phyloP scores from a whole-genome alignment of 208 protist species.

The Trypanosoma caninum region DNA sequence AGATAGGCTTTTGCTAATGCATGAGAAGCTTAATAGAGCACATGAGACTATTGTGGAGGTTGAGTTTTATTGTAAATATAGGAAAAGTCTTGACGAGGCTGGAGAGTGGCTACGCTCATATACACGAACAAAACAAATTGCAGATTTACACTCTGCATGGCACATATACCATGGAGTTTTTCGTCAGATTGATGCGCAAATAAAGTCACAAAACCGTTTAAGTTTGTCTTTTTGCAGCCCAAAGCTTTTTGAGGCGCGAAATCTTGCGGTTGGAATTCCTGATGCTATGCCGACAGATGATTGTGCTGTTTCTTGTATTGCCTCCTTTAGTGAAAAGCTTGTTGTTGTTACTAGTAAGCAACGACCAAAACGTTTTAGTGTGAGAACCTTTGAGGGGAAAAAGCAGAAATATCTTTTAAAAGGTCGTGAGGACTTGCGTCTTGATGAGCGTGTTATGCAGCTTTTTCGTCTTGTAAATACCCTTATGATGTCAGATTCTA shows the following conservation, averaged over 20 bases:
- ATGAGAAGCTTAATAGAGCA: constrained; percentile 92
- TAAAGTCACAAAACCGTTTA: constrained; percentile 49
- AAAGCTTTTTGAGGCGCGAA: constrained; percentile 72
- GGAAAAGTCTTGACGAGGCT: constrained; percentile 54
- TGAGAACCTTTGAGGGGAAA: constrained; percentile 93
- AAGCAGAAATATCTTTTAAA: constrained; percentile 99
- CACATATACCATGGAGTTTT: constrained; percentile 85
- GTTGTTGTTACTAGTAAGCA: constrained; percentile 98
- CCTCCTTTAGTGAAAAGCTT: constrained; percentile 88
- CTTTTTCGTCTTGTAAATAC: constrained; percentile 99
- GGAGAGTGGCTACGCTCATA: constrained; percentile 70
- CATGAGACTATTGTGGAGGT: constrained; percentile 94
- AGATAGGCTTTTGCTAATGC: constrained; percentile 84
- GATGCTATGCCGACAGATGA: constrained; percentile 81
- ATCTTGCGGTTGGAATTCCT: constrained; percentile 77
- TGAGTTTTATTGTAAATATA: constrained; percentile 88
- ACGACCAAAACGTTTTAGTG: constrained; percentile 95
- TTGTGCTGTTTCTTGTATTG: constrained; percentile 88
- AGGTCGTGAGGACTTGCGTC: constrained; percentile 96
- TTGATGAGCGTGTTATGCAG: constrained; percentile 99
- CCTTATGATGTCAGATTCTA: constrained; percentile 91
- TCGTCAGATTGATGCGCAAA: constrained; percentile 69
- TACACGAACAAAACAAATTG: constrained; percentile 43
- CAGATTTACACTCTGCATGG: constrained; percentile 80
- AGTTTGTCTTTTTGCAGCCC: constrained; percentile 78